phyloP scores from a whole-genome alignment of 2,329 filamentous ascomycete genomes.

The Diaporthe sp. region DNA sequence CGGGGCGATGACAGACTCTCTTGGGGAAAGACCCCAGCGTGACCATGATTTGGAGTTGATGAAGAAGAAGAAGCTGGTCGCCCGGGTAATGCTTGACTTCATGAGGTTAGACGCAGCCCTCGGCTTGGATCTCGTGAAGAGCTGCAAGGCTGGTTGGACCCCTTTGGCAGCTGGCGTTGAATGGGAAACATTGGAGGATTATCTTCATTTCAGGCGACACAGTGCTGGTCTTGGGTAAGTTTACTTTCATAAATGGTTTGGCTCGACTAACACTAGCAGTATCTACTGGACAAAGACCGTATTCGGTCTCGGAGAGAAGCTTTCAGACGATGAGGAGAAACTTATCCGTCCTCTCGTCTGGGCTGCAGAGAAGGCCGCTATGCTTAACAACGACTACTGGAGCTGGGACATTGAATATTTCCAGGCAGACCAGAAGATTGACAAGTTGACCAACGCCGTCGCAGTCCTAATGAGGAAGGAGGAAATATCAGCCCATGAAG shows the following conservation, averaged over 20 bases:
- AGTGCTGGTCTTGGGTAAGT: conserved; percentile 17
- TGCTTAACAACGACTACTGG: conserved; percentile 25
- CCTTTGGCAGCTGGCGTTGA: neutral
- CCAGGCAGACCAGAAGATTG: neutral
- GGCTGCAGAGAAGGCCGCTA: neutral
- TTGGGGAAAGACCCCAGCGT: neutral
- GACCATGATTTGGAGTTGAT: conserved; percentile 3
- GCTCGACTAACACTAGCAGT: neutral
- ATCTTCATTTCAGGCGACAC: neutral
- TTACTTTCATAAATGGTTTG: neutral
- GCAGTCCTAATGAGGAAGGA: neutral
- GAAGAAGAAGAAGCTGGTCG: conserved; percentile 4
- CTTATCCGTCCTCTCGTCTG: conserved; percentile 4
- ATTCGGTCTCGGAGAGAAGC: neutral
- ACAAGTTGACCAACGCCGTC: neutral
- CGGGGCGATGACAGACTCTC: conserved; percentile 4
- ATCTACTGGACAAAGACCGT: conserved; percentile 8
- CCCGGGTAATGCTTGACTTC: conserved; percentile 6
- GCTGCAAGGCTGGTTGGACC: neutral
- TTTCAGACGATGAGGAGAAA: conserved; percentile 5
- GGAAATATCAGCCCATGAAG: neutral
- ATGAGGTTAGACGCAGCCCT: neutral
- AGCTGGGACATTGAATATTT: conserved; percentile 19
- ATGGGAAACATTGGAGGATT: conserved; percentile 9
- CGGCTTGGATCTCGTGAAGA: neutral